phyloP scores from a whole-genome alignment of 1,284 basidiomycete species.

The Clitocybe nebularis region DNA sequence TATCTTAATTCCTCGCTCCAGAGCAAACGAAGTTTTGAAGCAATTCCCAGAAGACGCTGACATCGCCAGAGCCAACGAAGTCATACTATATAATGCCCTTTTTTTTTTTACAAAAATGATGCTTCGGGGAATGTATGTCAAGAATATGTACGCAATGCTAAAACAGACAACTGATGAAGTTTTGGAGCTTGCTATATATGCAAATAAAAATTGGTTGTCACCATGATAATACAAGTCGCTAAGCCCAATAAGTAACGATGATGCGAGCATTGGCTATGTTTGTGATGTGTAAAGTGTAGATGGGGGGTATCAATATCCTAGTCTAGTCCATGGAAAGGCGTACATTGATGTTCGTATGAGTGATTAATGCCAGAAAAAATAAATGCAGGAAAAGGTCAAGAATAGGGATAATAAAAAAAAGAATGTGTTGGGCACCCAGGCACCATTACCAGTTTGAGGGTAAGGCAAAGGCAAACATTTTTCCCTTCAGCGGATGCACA shows the following conservation, averaged over 20 bases:
- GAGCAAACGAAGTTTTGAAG: too few relatives aligned
- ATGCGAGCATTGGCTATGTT: conserved; percentile 4
- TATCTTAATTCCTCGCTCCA: too few relatives aligned
- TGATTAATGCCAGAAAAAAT: conserved; percentile 12
- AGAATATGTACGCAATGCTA: neutral
- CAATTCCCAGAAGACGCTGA: too few relatives aligned
- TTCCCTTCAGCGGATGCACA: conserved; percentile 31
- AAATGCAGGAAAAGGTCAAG: conserved; percentile 13
- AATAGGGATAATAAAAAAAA: too few relatives aligned
- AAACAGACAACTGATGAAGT: conserved; percentile 5
- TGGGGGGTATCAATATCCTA: conserved; percentile 4
- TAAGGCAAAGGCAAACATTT: conserved; percentile 46
- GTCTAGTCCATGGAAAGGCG: conserved; percentile 1
- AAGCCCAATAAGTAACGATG: conserved; percentile 14
- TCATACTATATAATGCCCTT: too few relatives aligned
- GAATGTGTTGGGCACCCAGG: too few relatives aligned
- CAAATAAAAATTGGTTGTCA: conserved; percentile 1
- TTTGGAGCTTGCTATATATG: too few relatives aligned
- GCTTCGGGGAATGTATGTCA: too few relatives aligned
- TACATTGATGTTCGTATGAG: conserved; percentile 8
- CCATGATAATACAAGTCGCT: conserved; percentile 14
- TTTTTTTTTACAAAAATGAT: too few relatives aligned
- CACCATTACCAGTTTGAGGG: conserved; percentile 43
- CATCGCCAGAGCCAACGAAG: too few relatives aligned
- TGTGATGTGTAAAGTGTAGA: conserved; percentile 3